A percentile compares a stretch with the other conserved stretches of the same genome.
phyloP scores from a whole-genome alignment of 441 rosid species.

The Gossypium davidsonii region DNA sequence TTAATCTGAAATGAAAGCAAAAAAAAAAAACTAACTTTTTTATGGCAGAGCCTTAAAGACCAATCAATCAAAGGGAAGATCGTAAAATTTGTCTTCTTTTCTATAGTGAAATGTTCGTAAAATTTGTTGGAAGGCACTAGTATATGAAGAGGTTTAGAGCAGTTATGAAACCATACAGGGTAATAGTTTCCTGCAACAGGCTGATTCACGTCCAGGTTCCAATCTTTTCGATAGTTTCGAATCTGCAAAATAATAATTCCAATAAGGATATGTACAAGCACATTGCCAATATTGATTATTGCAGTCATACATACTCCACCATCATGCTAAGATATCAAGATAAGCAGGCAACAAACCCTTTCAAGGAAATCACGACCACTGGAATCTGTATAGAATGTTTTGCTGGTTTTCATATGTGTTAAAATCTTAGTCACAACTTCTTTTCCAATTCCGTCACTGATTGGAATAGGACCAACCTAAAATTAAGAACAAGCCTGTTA shows the following conservation, averaged over 20 bases:
- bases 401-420: constrained; percentile 30
- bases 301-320: not conserved
- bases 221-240: constrained; percentile 42
- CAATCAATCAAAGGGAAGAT: not conserved
- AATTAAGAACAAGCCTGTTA: constrained; percentile 3
- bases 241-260: constrained; percentile 26
- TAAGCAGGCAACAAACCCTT: constrained; percentile 30
- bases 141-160: not conserved
- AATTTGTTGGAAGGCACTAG: not conserved
- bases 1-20: constrained; percentile 30
- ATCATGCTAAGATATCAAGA: not conserved
- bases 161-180: constrained; percentile 26
- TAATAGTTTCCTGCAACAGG: constrained; percentile 54
- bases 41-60: not conserved
- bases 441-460: constrained; percentile 38
- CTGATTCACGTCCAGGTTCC: constrained; percentile 44
- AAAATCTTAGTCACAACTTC: constrained; percentile 40
- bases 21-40: not conserved
- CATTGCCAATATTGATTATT: not conserved
- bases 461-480: constrained; percentile 52
- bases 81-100: not conserved
- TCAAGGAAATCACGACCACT: constrained; percentile 46
- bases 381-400: constrained; percentile 48
- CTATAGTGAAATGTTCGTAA: no score
- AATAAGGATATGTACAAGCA: not conserved